Conservation (phyloP, 75 land plant genomes). For the Pinus albicaulis region DNA sequence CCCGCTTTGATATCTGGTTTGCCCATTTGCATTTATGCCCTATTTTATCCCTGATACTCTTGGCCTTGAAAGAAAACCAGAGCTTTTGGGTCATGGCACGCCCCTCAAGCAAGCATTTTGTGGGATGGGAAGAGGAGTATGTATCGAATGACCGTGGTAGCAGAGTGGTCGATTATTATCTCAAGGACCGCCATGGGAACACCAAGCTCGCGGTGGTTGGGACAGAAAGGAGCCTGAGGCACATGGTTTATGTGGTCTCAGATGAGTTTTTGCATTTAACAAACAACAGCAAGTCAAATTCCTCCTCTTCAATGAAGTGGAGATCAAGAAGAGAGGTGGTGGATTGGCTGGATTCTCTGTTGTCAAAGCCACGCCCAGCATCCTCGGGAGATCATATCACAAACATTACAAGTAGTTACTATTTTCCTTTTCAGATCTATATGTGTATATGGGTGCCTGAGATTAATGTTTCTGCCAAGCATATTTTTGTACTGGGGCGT, state of each 20-base stretch:
- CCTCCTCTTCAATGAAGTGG: conserved; percentile 37
- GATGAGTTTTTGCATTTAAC: conserved; percentile 22
- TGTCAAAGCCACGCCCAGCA: conserved; percentile 28
- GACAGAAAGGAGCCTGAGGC: conserved; percentile 74
- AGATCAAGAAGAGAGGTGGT: conserved; percentile 76
- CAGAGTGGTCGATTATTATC: conserved; percentile 64
- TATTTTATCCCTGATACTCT: too few species aligned
- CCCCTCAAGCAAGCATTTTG: background rate
- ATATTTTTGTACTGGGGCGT: background rate
- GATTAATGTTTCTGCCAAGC: background rate
- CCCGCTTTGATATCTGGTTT: too few species aligned
- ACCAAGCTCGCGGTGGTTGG: conserved; percentile 80
- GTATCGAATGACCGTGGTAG: conserved; percentile 61
- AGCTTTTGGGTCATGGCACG: too few species aligned
- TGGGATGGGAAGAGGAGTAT: conserved; percentile 69
- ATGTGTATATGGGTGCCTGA: background rate
- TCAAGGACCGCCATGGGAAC: conserved; percentile 35
- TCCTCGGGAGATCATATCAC: background rate
- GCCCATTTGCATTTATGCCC: too few species aligned
- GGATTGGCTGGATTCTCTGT: conserved; percentile 66
- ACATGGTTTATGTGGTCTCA: conserved; percentile 57
- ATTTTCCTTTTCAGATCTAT: conserved; percentile 3
- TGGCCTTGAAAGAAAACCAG: too few species aligned
- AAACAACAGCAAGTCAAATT: conserved; percentile 7
- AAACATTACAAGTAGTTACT: conserved; percentile 1